A percentile compares a stretch with the other conserved stretches of the same genome.
phyloP scores from a whole-genome alignment of 2,329 filamentous ascomycete genomes.

The Leptographium galeiforme region DNA sequence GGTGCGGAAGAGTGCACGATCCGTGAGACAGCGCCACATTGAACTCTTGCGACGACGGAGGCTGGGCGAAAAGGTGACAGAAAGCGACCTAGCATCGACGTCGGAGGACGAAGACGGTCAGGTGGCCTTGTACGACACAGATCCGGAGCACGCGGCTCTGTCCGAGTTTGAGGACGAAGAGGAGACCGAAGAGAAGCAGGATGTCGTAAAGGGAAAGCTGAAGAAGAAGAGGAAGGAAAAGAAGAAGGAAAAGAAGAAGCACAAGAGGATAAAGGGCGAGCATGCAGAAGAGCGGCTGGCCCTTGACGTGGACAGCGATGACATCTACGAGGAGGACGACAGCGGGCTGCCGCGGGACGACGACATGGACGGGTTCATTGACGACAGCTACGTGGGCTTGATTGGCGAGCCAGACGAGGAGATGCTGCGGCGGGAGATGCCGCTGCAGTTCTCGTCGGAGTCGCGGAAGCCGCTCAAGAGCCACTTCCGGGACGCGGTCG shows the following conservation, averaged over 20 bases:
- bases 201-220: not conserved
- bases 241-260: not conserved
- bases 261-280: not conserved
- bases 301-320: conserved; percentile 4
- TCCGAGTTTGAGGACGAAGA: conserved; percentile 21
- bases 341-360: conserved; percentile 1
- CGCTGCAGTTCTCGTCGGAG: conserved; percentile 54
- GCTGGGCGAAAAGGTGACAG: conserved; percentile 15
- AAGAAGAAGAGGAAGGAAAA: conserved; percentile 3
- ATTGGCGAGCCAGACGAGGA: conserved; percentile 13
- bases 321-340: not conserved
- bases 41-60: conserved; percentile 18
- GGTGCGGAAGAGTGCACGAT: conserved; percentile 7
- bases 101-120: conserved; percentile 7
- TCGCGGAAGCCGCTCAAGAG: conserved; percentile 55
- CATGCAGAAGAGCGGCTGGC: not conserved
- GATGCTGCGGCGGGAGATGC: conserved; percentile 33
- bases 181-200: conserved; percentile 9
- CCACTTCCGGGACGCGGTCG: conserved; percentile 59
- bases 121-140: conserved; percentile 17
- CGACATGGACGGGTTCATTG: conserved; percentile 46
- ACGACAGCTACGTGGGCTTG: conserved; percentile 24
- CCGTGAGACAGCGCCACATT: conserved; percentile 15
- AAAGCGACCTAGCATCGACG: conserved; percentile 8
- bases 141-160: conserved; percentile 16